A percentile compares a stretch with the other conserved stretches of the same genome.
These are phyloP conservation scores for Debaryomyces maramus DNA, from an alignment of 805 yeast species.

Conservation along the genomic window DNA sequence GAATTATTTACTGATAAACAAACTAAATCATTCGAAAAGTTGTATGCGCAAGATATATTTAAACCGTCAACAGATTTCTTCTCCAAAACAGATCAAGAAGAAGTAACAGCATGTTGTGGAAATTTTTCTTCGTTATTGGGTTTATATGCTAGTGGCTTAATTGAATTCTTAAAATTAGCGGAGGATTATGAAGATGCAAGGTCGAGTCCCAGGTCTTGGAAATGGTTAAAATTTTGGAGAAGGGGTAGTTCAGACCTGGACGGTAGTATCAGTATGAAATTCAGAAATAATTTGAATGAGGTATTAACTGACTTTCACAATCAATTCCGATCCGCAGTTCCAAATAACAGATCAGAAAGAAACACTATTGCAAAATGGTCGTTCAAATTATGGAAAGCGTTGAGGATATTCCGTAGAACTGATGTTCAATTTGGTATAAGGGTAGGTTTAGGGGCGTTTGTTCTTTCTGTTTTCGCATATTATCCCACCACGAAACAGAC, in stretches of 20 bases:
- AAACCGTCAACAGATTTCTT: conserved; percentile 28
- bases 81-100: conserved; percentile 65
- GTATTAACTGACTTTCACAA: conserved; percentile 32
- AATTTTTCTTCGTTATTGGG: conserved; percentile 68
- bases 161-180: conserved; percentile 45
- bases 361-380: conserved; percentile 8
- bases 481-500: conserved; percentile 50
- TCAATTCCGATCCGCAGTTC: conserved; percentile 18
- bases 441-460: conserved; percentile 75
- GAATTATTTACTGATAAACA: conserved; percentile 59
- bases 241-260: neutral
- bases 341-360: neutral
- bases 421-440: conserved; percentile 79
- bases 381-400: conserved; percentile 46
- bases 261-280: conserved; percentile 9
- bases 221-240: conserved; percentile 57
- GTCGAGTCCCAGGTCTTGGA: conserved; percentile 37
- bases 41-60: conserved; percentile 59
- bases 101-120: conserved; percentile 82
- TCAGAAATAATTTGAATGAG: conserved; percentile 24
- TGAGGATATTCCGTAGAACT: conserved; percentile 55
- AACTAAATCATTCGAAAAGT: conserved; percentile 51
- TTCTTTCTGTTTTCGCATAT: conserved; percentile 67
- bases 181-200: conserved; percentile 37
- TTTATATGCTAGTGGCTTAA: conserved; percentile 60